Base-by-base conservation (phyloP, 208 protist species). In the Acanthamoeba polyphaga region DNA sequence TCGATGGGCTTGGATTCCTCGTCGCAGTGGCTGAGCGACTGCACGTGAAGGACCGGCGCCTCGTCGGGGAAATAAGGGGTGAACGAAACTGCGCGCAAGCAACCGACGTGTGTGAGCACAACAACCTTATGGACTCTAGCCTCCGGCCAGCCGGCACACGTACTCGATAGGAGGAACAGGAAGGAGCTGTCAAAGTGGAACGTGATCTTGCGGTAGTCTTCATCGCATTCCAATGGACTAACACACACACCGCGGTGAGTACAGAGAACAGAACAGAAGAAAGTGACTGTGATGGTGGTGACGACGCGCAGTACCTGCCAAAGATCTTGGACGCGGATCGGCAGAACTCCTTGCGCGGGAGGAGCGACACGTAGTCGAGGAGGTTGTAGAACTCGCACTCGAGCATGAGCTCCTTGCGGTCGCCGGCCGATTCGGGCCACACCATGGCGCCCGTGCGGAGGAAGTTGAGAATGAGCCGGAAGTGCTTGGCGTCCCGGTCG, bases 361-460 rank as follows among this genome's bases (percentile, higher is more conserved):
- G 55, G 34, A 92, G 29, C n/a, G 38, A 74, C 10, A 92, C 85
- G 27, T 92, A 74, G 12, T 92, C 60, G 38, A 92, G 17, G 13
- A 92, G 34, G 85, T 74, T 74, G 49, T 92, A 92, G 49, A 92
- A 92, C 85, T 92, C n/a, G 64, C 85, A 92, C 85, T 92, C 85
- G 64, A 92, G 85, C 85, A 74, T 76, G 43, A 92, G 85, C 64
- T 92, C 60, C 34, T 74, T 68, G 32, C 85, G 85, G 22, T 92
- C 60, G 34, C 38, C 22, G 85, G 85, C 62, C 22, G 85, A 70
- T 22, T 74, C 60, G 32, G 85, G 85, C 85, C 85, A 92, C 64
- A 92, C 85, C 85, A 92, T 68, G 60, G 64, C 85, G 32, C 85
- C 85, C 55, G 60, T 92, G 15, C 85, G 55, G 19, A 92, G 62